Evolutionary conservation across 805 yeast species (phyloP), one percentile per base, ranked within the genome.

Genomic region (Wickerhamiella australiensis): DNA sequence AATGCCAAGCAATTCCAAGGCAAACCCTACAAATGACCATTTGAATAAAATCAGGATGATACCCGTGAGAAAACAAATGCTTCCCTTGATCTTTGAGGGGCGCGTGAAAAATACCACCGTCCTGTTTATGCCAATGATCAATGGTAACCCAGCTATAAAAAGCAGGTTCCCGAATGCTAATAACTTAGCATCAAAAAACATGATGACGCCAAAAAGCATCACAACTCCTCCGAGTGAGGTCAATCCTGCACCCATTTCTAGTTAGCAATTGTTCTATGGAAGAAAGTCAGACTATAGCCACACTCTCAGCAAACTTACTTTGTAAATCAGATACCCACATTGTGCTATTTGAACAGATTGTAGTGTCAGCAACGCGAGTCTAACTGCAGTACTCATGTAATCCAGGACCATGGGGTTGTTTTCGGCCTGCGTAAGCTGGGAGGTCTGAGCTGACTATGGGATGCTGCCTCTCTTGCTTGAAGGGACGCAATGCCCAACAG

Each of bases 191-290:
- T 92, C 96, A 61, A 92, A 92, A 55, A 90, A 78, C 15, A 95
- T 77, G 59, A 87, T 59, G 26, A 90, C 74, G 5, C 98, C 98
- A 18, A 90, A 69, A 3, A 85, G 60, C 65, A 92, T 83, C 61
- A 86, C 80, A 22, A 83, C 61, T 45, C 81, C 75, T 7, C 94
- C 77, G 53, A 50, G 48, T 36, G 94, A 87, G 3, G 95, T 85
- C 71, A 87, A 82, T 2, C 85, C 95, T 17, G 85, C 96, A 33
- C 97, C 97, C 60, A 82, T 79, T 66, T 87, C 95, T 85, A 15
- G 49, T 50, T 50, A 54, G 57, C 56, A n/a, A n/a, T 43, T 35
- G n/a, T 13, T 3, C 42, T 21, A 21, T 6, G 29, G n/a, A n/a
- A n/a, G n/a, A n/a, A n/a, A n/a, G n/a, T n/a, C n/a, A n/a, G n/a